These are phyloP conservation scores for Thalia dealbata DNA, from an alignment of 176 grass and related monocot genomes.

Conservation along the genomic window DNA sequence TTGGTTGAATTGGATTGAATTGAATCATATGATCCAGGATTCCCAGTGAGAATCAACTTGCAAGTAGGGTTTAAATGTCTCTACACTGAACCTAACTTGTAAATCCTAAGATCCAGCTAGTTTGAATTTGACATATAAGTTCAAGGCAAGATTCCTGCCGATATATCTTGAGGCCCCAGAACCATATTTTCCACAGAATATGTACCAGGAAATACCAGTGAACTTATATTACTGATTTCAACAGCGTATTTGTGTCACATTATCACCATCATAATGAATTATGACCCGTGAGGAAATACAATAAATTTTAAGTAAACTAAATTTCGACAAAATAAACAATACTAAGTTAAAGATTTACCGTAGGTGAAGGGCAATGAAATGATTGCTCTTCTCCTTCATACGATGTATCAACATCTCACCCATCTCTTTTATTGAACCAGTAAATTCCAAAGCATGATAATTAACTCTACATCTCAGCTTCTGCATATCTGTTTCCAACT, in stretches of 20 bases:
- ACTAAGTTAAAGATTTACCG: conserved; percentile 7
- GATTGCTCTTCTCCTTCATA: conserved; percentile 10
- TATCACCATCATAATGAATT: neutral
- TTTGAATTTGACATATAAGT: neutral
- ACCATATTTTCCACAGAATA: no score
- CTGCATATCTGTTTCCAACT: conserved; percentile 10
- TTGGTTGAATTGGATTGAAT: neutral
- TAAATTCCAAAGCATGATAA: conserved; percentile 13
- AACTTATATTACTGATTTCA: neutral
- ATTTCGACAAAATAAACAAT: neutral
- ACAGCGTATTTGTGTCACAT: neutral
- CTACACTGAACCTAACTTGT: neutral
- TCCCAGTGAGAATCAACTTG: neutral
- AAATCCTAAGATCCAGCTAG: no score
- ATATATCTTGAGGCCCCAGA: no score
- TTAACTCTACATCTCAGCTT: conserved; percentile 19
- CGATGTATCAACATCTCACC: neutral
- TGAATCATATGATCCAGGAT: neutral
- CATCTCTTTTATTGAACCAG: conserved; percentile 5
- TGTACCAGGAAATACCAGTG: no score
- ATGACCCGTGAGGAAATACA: neutral
- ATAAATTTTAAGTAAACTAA: no score
- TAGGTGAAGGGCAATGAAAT: conserved; percentile 16
- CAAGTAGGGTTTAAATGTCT: neutral
- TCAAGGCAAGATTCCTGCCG: no score